Conservation (phyloP, 352 stramenopile genomes). For the Phytophthora rubi region DNA sequence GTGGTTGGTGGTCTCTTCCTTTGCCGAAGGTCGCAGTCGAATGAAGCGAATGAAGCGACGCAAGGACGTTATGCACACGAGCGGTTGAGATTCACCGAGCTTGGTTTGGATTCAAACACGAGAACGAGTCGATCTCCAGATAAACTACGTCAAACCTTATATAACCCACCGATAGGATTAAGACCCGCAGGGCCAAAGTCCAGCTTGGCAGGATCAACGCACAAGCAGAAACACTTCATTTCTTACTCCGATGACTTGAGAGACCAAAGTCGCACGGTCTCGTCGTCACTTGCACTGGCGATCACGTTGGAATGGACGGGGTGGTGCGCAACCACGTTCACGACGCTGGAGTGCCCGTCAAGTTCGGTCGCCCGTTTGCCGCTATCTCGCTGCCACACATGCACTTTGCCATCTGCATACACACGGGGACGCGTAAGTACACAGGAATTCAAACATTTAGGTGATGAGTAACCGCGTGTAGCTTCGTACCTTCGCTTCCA, state of each 20-base stretch:
- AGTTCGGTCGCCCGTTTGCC: slow-evolving; percentile 47
- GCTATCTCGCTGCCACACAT: slow-evolving; percentile 67
- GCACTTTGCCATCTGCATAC: slow-evolving; percentile 57
- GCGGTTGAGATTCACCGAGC: background rate
- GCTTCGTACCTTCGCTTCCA: slow-evolving; percentile 70
- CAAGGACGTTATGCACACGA: background rate
- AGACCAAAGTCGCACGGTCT: slow-evolving; percentile 63
- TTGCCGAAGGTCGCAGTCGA: background rate
- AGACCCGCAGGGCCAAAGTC: background rate
- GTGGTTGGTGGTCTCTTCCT: background rate
- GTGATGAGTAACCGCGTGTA: background rate
- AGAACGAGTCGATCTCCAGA: background rate
- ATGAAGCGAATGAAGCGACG: slow-evolving; percentile 28
- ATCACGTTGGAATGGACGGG: slow-evolving; percentile 58
- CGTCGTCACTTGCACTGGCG: slow-evolving; percentile 77
- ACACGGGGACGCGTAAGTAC: background rate
- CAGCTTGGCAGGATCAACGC: background rate
- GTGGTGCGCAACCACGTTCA: slow-evolving; percentile 74
- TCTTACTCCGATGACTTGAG: slow-evolving; percentile 36
- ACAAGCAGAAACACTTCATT: background rate
- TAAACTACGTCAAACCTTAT: background rate
- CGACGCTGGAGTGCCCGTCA: slow-evolving; percentile 64
- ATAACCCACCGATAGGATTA: background rate
- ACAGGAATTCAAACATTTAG: background rate
- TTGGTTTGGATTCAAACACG: background rate